Percentiles rank a stretch among this genome's conserved stretches.
phyloP scores from a whole-genome alignment of 2,329 filamentous ascomycete genomes.

The Ophiosphaerella korrae region DNA sequence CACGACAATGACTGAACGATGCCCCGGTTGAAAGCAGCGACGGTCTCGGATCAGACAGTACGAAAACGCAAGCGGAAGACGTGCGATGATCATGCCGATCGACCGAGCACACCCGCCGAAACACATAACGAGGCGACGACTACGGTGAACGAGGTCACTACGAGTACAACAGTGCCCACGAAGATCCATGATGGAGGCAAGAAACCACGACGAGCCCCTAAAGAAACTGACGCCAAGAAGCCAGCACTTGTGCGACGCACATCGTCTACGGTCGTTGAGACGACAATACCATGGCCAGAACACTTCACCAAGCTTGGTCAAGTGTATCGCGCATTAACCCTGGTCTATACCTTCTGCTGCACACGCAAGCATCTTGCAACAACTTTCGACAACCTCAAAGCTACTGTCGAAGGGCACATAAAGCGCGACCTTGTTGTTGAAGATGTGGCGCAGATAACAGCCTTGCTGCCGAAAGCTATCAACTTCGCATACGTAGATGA shows the following conservation, averaged over 20 bases:
- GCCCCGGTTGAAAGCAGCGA: constrained; percentile 48
- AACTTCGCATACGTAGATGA: constrained; percentile 88
- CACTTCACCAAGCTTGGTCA: constrained; percentile 74
- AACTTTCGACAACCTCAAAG: constrained; percentile 85
- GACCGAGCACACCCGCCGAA: constrained; percentile 12
- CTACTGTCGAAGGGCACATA: constrained; percentile 82
- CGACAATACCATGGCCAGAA: constrained; percentile 71
- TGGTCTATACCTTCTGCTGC: constrained; percentile 94
- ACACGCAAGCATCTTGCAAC: constrained; percentile 91
- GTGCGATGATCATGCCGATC: constrained; percentile 26
- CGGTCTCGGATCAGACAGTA: constrained; percentile 51
- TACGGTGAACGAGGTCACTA: constrained; percentile 17
- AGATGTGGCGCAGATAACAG: constrained; percentile 82
- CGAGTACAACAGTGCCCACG: constrained; percentile 57
- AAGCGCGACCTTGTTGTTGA: constrained; percentile 71
- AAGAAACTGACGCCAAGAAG: constrained; percentile 39
- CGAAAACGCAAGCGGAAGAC: constrained; percentile 52
- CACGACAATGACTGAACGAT: constrained; percentile 21
- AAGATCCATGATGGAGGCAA: constrained; percentile 63
- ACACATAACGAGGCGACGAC: constrained; percentile 7
- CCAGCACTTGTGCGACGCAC: constrained; percentile 49
- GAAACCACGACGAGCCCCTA: constrained; percentile 54
- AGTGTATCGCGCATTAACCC: constrained; percentile 82
- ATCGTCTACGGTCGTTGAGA: constrained; percentile 58
- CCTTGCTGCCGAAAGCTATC: constrained; percentile 76